phyloP scores from a whole-genome alignment of 129 eudicot species.

The Saposhnikovia divaricata region DNA sequence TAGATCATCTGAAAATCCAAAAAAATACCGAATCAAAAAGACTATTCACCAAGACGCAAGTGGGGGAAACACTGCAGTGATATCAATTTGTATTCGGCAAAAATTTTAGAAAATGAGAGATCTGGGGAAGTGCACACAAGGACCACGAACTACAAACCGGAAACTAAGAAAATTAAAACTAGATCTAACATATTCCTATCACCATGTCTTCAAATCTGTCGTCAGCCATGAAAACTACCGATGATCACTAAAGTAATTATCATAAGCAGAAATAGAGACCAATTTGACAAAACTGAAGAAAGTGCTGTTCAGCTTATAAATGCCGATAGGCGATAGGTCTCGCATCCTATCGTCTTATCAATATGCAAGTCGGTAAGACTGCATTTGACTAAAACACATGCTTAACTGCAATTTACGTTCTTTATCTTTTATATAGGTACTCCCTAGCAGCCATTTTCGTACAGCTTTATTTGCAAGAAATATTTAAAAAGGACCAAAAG shows the following conservation, averaged over 20 bases:
- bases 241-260: neutral
- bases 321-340: neutral
- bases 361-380: neutral
- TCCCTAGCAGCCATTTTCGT: neutral
- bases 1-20: too few species aligned
- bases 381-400: neutral
- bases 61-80: too few species aligned
- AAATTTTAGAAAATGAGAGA: too few species aligned
- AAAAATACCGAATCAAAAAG: too few species aligned
- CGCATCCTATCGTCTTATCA: neutral
- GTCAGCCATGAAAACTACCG: too few species aligned
- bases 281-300: neutral
- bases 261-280: neutral
- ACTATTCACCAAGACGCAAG: too few species aligned
- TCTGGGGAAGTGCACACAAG: too few species aligned
- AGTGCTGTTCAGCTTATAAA: neutral
- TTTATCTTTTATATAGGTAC: neutral
- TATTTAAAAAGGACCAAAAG: neutral
- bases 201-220: too few species aligned
- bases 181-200: too few species aligned
- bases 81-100: too few species aligned
- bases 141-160: too few species aligned
- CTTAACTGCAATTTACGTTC: neutral
- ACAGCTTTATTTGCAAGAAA: neutral
- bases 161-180: too few species aligned